These are phyloP conservation scores for Geotrichum restrictum DNA, from an alignment of 1,139 yeast genomes.

Conservation along the genomic window DNA sequence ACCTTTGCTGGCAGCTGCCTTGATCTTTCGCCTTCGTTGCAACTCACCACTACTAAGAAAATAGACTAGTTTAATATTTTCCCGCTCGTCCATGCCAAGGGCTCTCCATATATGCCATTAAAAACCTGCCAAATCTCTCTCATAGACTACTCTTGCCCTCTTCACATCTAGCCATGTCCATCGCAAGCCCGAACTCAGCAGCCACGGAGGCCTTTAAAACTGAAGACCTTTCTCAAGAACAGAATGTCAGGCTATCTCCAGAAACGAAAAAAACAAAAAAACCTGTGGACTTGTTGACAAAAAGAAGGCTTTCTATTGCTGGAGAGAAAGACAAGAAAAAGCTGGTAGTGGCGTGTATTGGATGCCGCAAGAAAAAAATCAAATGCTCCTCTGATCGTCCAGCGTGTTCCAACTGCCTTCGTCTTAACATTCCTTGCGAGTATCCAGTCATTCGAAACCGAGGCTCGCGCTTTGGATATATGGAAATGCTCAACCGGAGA, in stretches of 20 bases:
- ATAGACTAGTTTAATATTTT: no score
- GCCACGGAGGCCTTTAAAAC: neutral
- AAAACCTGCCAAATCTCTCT: no score
- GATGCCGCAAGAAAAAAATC: slow-evolving; percentile 40
- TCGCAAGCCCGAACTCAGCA: neutral
- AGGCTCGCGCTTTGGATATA: slow-evolving; percentile 41
- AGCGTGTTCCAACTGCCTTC: slow-evolving; percentile 40
- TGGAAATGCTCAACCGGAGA: slow-evolving; percentile 36
- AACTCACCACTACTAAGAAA: no score
- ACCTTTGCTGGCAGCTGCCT: no score
- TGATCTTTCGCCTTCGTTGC: no score
- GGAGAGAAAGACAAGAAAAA: slow-evolving; percentile 28
- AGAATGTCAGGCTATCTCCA: no score
- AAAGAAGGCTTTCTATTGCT: neutral
- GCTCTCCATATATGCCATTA: no score
- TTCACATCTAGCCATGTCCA: no score
- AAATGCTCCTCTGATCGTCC: slow-evolving; percentile 41
- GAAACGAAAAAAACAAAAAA: neutral
- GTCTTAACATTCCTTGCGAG: slow-evolving; percentile 37
- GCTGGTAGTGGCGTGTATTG: slow-evolving; percentile 39
- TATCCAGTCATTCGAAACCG: slow-evolving; percentile 39
- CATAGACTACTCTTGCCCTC: neutral
- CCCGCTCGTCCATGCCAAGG: no score
- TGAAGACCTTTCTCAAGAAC: neutral
- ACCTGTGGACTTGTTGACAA: neutral